Evolutionary conservation across 371 early-diverging fungal genomes (phyloP), one percentile per base, ranked within the genome.

Genomic region (Mucor indicus): DNA sequence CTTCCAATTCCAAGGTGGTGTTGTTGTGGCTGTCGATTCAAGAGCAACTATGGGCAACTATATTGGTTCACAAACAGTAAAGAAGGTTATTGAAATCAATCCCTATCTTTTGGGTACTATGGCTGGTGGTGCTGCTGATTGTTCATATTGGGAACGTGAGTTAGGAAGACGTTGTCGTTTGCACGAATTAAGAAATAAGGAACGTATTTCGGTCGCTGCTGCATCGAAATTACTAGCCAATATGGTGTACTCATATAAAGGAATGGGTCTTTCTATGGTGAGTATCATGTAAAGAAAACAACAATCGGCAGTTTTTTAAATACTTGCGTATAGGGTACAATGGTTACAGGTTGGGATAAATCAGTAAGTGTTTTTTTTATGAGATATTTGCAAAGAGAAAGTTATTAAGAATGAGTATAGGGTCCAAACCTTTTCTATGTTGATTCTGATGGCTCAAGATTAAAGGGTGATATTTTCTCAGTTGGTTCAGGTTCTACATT

Each of bases 81-180:
- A 98, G 60, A 99, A 99, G 80, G 95, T 99, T 19, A 99, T 99
- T 65, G 98, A 99, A 72, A 98, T 99, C 63, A 99, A 99, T 72
- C 96, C 96, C 33, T 96, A 96, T 70, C 77, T 99, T 41, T 81
- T 99, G 53, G 99, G 99, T 37, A 99, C 99, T 19, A 97, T 99
- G 98, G 99, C 99, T 30, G 99, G 99, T 54, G 99, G 99, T 75
- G 99, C 99, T 22, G 99, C 99, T 15, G 99, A 99, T 70, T 99
- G 99, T 80, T 89, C 87, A 44, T 99, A 89, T 75, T 99, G 99
- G 99, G 99, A 99, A 68, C 90, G 99, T 47, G 92, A 96, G 58
- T 87, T 99, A 56, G 99, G 99, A n/a, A 81, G 94, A 58, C 86
- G 96, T 51, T 99, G 97, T 80, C 70, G 95, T 69, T 70, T 93